A percentile compares a stretch with the other conserved stretches of the same genome.
Conservation (phyloP, 257 asterid genomes). For the Ophiorrhiza pumila region DNA sequence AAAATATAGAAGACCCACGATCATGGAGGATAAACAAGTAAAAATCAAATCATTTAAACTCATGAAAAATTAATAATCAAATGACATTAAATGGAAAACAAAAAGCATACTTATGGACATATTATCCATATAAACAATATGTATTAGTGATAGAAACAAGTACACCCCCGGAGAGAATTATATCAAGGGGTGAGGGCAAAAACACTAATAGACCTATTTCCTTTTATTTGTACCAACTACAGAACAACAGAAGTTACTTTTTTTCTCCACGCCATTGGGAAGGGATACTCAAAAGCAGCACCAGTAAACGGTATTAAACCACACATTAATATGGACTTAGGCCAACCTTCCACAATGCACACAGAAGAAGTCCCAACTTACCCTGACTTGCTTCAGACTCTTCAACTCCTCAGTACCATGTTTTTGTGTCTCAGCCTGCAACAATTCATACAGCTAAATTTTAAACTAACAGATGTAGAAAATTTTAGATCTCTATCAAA, state of each 20-base stretch:
- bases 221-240: not conserved
- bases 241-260: not conserved
- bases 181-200: not conserved
- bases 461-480: constrained; percentile 1
- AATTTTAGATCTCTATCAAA: not conserved
- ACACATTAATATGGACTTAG: not conserved
- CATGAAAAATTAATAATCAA: not conserved
- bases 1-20: too few relatives aligned
- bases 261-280: not conserved
- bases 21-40: too few relatives aligned
- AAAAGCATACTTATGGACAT: not conserved
- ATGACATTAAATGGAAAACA: not conserved
- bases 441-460: constrained; percentile 14
- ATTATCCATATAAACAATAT: not conserved
- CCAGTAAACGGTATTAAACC: not conserved
- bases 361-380: constrained; percentile 31
- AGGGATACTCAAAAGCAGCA: too few relatives aligned
- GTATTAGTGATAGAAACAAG: not conserved
- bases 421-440: constrained; percentile 74
- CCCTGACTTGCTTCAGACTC: constrained; percentile 94
- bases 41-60: not conserved
- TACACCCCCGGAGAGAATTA: too few relatives aligned
- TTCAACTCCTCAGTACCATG: constrained; percentile 79
- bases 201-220: not conserved
- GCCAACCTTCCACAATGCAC: not conserved